Evolutionary conservation across 2,329 filamentous ascomycete genomes (phyloP).

Genomic region (Pseudopyricularia javanii): DNA sequence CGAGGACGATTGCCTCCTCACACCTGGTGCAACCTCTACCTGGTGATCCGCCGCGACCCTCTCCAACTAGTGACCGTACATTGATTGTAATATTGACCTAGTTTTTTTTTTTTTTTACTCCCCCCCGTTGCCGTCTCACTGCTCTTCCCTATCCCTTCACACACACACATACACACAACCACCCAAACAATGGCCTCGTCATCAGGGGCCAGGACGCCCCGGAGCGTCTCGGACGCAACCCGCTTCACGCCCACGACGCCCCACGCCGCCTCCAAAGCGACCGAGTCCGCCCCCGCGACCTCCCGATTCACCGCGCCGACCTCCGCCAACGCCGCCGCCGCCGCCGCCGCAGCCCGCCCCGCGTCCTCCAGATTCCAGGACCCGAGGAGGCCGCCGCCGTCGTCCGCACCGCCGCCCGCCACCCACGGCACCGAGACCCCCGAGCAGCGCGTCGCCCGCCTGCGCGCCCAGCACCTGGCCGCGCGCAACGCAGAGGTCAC

Average conservation of each 20-base stretch:
- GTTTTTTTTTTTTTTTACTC: not conserved
- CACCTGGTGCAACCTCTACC: too few relatives aligned
- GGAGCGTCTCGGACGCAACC: constrained; percentile 68
- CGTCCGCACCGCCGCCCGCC: constrained; percentile 2
- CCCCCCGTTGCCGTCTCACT: not conserved
- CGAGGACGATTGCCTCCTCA: not conserved
- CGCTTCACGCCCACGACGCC: constrained; percentile 61
- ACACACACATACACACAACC: not conserved
- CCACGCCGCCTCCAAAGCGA: constrained; percentile 55
- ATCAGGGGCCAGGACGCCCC: constrained; percentile 20
- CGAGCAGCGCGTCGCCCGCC: constrained; percentile 55
- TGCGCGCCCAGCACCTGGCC: constrained; percentile 56
- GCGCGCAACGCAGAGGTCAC: constrained; percentile 48
- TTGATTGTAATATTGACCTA: not conserved
- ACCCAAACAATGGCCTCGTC: constrained; percentile 1
- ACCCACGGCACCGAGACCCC: constrained; percentile 41
- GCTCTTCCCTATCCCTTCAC: not conserved
- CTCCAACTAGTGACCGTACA: too few relatives aligned
- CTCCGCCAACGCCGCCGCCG: not conserved
- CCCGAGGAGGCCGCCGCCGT: constrained; percentile 2
- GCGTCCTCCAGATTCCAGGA: constrained; percentile 9
- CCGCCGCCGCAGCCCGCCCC: constrained; percentile 27
- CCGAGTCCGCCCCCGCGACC: constrained; percentile 10
- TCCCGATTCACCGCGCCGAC: not conserved
- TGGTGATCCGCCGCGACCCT: too few relatives aligned